phyloP scores from a whole-genome alignment of 129 eudicot genomes.

The Sambucus nigra region DNA sequence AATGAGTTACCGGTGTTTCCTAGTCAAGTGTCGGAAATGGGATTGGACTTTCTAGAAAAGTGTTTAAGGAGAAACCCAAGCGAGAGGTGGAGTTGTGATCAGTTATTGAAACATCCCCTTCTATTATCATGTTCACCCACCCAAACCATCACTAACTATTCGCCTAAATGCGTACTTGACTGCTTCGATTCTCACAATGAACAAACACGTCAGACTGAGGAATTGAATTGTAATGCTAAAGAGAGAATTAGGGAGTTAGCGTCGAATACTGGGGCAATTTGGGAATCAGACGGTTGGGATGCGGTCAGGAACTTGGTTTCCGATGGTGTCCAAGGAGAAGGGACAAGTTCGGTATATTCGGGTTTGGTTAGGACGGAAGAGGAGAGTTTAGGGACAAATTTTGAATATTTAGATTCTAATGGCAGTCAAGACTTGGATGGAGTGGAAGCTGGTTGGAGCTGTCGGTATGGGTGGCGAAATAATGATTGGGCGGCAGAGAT shows the following conservation, averaged over 20 bases:
- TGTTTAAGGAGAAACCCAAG: conserved; percentile 29
- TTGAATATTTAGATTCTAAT: conserved; percentile 22
- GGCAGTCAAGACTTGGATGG: conserved; percentile 3
- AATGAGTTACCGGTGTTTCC: conserved; percentile 44
- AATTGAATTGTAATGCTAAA: neutral
- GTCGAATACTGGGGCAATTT: conserved; percentile 25
- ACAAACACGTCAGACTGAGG: conserved; percentile 1
- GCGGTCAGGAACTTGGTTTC: conserved; percentile 22
- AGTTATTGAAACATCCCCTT: conserved; percentile 60
- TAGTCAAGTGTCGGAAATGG: conserved; percentile 21
- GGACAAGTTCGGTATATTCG: conserved; percentile 15
- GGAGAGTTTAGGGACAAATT: conserved; percentile 7
- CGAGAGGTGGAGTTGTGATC: conserved; percentile 60
- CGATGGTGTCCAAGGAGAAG: conserved; percentile 3
- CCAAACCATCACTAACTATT: conserved; percentile 10
- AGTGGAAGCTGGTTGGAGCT: neutral
- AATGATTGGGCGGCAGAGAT: neutral
- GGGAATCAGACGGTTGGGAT: conserved; percentile 75
- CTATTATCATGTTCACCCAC: conserved; percentile 10
- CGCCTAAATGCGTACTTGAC: conserved; percentile 61
- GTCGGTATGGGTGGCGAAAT: neutral
- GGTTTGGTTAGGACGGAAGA: conserved; percentile 2
- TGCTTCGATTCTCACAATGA: conserved; percentile 27
- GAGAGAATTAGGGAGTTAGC: conserved; percentile 34
- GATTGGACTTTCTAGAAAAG: conserved; percentile 43